A percentile compares a stretch with the other conserved stretches of the same genome.
Evolutionary conservation across 2,329 filamentous ascomycete species (phyloP).

Genomic region (Arachnomyces sp.): DNA sequence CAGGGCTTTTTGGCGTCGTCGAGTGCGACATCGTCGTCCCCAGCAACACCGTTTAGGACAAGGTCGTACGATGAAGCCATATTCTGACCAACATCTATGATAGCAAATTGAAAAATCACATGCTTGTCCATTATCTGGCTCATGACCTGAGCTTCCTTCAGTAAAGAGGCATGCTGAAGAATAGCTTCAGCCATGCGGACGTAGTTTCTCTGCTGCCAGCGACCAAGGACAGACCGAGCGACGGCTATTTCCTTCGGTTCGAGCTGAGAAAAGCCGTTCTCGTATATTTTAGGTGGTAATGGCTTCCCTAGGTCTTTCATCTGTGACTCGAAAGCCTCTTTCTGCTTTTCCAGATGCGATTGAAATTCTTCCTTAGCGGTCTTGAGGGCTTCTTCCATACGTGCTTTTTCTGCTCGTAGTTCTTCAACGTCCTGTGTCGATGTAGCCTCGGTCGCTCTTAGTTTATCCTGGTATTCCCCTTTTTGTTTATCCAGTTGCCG

Average conservation of each 20-base stretch:
- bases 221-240: conserved; percentile 58
- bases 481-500: conserved; percentile 74
- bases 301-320: conserved; percentile 61
- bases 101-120: conserved; percentile 89
- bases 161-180: conserved; percentile 72
- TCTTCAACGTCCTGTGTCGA: conserved; percentile 70
- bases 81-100: conserved; percentile 80
- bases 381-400: conserved; percentile 75
- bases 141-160: conserved; percentile 98
- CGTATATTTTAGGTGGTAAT: conserved; percentile 45
- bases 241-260: conserved; percentile 64
- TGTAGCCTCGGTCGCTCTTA: conserved; percentile 66
- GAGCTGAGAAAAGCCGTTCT: conserved; percentile 45
- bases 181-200: conserved; percentile 91
- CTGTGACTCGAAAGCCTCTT: conserved; percentile 75
- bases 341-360: conserved; percentile 72
- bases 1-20: conserved; percentile 82
- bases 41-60: conserved; percentile 80
- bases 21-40: conserved; percentile 76
- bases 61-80: conserved; percentile 94
- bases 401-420: conserved; percentile 70
- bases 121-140: conserved; percentile 91
- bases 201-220: conserved; percentile 79
- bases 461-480: conserved; percentile 69
- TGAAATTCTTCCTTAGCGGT: conserved; percentile 84